phyloP scores from a whole-genome alignment of 345 rosid species.

The Eucalyptus microcorys region DNA sequence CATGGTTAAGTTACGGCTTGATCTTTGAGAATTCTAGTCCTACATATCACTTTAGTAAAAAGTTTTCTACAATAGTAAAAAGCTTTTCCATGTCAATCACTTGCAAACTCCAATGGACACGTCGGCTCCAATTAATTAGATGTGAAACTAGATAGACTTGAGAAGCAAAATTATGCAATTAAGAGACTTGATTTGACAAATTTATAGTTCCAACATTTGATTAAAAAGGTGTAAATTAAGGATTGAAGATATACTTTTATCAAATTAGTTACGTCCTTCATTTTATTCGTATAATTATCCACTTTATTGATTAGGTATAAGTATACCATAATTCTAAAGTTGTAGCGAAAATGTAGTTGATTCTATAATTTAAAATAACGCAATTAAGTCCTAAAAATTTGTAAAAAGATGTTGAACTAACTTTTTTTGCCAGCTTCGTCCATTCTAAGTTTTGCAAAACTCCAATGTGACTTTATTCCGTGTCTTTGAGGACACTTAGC shows the following conservation, averaged over 20 bases:
- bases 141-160: background rate
- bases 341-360: background rate
- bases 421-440: background rate
- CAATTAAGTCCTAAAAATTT: background rate
- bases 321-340: background rate
- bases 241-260: background rate
- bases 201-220: background rate
- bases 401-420: background rate
- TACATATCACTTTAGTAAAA: background rate
- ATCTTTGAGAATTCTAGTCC: background rate
- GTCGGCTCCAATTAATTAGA: no score
- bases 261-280: background rate
- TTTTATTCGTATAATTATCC: no score
- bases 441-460: background rate
- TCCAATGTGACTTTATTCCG: background rate
- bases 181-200: background rate
- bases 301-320: no score
- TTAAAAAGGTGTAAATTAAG: background rate
- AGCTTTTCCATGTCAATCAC: background rate
- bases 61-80: fast-evolving
- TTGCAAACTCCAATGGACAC: background rate
- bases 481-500: background rate
- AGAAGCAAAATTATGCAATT: no score
- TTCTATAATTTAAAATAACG: background rate
- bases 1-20: background rate